These are phyloP conservation scores for Aspergillus conjunctus DNA, from an alignment of 495 filamentous ascomycete species.

Conservation along the genomic window DNA sequence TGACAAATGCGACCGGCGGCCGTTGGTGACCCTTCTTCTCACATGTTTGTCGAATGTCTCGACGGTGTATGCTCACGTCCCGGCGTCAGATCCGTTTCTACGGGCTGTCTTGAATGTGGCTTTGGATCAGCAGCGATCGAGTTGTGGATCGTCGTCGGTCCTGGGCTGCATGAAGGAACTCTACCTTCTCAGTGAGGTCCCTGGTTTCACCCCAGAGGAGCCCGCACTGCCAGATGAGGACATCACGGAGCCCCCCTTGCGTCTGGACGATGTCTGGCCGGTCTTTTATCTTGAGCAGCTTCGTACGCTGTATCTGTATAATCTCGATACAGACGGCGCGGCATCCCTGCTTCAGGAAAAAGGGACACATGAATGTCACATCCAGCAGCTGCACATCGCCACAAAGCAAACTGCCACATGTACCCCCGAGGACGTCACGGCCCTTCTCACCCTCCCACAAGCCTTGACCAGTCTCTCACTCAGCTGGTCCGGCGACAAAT, in stretches of 20 bases:
- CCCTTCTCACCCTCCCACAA: slow-evolving; percentile 8
- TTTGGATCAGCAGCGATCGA: slow-evolving; percentile 3
- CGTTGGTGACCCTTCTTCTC: slow-evolving; percentile 13
- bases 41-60: not conserved
- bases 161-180: not conserved
- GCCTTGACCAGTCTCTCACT: slow-evolving; percentile 12
- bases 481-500: slow-evolving; percentile 6
- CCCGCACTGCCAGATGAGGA: not conserved
- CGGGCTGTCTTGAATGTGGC: not conserved
- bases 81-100: slow-evolving; percentile 6
- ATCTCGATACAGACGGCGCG: slow-evolving; percentile 7
- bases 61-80: slow-evolving; percentile 15
- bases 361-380: not conserved
- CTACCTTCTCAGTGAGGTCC: slow-evolving; percentile 15
- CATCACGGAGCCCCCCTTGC: slow-evolving; percentile 5
- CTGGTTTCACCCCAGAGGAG: not conserved
- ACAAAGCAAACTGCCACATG: slow-evolving; percentile 11
- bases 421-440: slow-evolving; percentile 2
- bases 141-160: not conserved
- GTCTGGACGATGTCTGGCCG: slow-evolving; percentile 9
- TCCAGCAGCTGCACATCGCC: slow-evolving; percentile 15
- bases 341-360: not conserved
- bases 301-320: slow-evolving; percentile 3
- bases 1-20: slow-evolving; percentile 7
- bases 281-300: slow-evolving; percentile 2